Conservation (phyloP, 192 early-diverging fungal species). For the Chytriomyces sp. region DNA sequence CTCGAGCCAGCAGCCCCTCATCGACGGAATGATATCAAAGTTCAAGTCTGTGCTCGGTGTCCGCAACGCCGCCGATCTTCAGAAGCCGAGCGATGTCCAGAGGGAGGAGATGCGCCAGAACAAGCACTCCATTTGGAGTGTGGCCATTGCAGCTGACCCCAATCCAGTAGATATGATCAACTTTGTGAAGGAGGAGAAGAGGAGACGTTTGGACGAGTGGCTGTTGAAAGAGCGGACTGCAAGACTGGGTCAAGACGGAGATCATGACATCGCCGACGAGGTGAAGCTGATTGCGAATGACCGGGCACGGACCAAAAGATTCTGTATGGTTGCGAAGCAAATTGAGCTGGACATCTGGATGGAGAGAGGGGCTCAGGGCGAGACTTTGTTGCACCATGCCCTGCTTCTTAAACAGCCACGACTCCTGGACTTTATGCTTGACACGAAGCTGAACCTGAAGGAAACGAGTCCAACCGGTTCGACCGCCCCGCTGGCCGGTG, state of each 20-base stretch:
- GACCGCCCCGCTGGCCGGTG: too few species aligned
- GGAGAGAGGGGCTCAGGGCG: constrained; percentile 32
- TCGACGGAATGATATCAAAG: too few species aligned
- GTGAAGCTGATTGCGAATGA: background rate
- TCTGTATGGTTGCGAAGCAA: background rate
- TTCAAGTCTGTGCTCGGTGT: too few species aligned
- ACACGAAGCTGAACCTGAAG: background rate
- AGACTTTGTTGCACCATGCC: constrained; percentile 35
- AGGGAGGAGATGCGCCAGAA: background rate
- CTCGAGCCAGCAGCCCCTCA: too few species aligned
- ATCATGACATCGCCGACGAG: background rate
- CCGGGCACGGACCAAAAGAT: background rate
- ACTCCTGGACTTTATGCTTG: constrained; percentile 23
- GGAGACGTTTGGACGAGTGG: background rate
- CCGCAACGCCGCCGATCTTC: background rate
- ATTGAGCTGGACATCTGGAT: constrained; percentile 18
- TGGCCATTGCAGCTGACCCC: background rate
- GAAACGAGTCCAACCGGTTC: too few species aligned
- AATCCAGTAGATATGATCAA: background rate
- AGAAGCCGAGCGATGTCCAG: background rate
- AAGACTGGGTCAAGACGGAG: background rate
- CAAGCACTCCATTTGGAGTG: background rate
- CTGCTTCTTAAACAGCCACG: constrained; percentile 5
- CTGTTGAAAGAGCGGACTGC: background rate
- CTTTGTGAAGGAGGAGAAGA: background rate